These are phyloP conservation scores for Ogataea paraovalis DNA, from an alignment of 805 yeast species.

Conservation along the genomic window DNA sequence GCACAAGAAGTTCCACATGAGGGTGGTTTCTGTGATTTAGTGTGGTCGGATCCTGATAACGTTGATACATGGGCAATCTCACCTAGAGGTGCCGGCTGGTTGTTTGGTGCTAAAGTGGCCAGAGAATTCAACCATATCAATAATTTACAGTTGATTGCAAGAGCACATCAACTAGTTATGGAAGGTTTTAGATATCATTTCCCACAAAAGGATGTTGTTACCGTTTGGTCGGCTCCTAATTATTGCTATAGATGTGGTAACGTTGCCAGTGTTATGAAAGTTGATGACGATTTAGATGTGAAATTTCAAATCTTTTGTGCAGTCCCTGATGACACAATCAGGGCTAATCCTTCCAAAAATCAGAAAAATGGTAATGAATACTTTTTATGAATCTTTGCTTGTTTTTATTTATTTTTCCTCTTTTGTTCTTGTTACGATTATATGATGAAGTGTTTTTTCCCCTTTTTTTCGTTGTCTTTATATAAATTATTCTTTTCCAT, in stretches of 20 bases:
- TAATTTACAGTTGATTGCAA: conserved; percentile 79
- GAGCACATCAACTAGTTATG: conserved; percentile 98
- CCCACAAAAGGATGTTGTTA: conserved; percentile 92
- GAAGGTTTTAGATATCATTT: conserved; percentile 97
- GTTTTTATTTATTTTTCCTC: neutral
- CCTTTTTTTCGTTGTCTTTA: neutral
- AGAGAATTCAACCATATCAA: conserved; percentile 95
- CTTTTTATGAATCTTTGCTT: conserved; percentile 24
- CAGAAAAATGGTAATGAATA: conserved; percentile 36
- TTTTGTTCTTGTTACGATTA: conserved; percentile 1
- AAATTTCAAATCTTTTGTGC: conserved; percentile 93
- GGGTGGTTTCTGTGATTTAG: conserved; percentile 96
- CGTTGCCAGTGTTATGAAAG: conserved; percentile 97
- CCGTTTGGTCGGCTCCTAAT: conserved; percentile 98
- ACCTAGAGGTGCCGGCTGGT: conserved; percentile 98
- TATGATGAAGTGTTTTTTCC: neutral
- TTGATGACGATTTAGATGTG: conserved; percentile 81
- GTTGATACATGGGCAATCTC: conserved; percentile 98
- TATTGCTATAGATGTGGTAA: conserved; percentile 97
- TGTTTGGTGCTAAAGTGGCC: conserved; percentile 90
- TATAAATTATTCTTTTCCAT: neutral
- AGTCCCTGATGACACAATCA: conserved; percentile 73
- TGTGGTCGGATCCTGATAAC: conserved; percentile 98
- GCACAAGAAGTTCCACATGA: conserved; percentile 99
- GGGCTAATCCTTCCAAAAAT: conserved; percentile 32